Base-by-base conservation (phyloP, 805 yeast genomes). In the Suhomyces prunicola region DNA sequence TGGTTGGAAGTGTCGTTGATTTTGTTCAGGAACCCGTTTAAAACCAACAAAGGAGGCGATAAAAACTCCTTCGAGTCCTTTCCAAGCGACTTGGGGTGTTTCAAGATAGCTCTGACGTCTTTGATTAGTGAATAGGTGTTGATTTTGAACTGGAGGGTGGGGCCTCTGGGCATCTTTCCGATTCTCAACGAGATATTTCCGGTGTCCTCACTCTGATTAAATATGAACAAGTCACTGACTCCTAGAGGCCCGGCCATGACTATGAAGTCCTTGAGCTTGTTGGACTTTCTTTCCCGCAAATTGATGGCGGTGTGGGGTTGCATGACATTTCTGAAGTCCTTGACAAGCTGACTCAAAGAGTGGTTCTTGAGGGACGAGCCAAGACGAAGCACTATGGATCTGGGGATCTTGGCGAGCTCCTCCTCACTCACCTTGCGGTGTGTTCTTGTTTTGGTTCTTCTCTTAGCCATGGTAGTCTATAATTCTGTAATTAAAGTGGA, bases 201-300 rank as follows among this genome's bases (percentile, higher is more conserved):
- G 1, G 87, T 74, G 42, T 79, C 79, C 60, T 84, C 87, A 39
- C 88, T 81, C 67, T 91, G 97, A 56, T 90, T 86, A 75, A 94
- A 92, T 19, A 93, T 76, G 72, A 94, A 83, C 64, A 94, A 71
- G 71, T 93, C 97, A 6, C 93, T 80, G 22, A 94, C 97, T 26
- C 96, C 96, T 44, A 94, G 76, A 12, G 98, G 98, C 5, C 98
- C 98, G 39, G 97, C 89, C 97, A 94, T 92, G n/a, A 90, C 96
- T n/a, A 92, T 82, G 62, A 88, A 94, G 72, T 93, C 99, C 68
- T 88, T 90, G 59, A 94, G 77, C 65, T 85, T 88, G 70, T 94
- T 94, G 40, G 89, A 77, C 66, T 89, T 90, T 48, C 98, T 79
- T 71, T 94, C 99, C 58, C 86, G 80, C 54, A 94, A 78, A 59